phyloP scores from a whole-genome alignment of 805 yeast genomes.

The Tetrapisispora pingtungensis region DNA sequence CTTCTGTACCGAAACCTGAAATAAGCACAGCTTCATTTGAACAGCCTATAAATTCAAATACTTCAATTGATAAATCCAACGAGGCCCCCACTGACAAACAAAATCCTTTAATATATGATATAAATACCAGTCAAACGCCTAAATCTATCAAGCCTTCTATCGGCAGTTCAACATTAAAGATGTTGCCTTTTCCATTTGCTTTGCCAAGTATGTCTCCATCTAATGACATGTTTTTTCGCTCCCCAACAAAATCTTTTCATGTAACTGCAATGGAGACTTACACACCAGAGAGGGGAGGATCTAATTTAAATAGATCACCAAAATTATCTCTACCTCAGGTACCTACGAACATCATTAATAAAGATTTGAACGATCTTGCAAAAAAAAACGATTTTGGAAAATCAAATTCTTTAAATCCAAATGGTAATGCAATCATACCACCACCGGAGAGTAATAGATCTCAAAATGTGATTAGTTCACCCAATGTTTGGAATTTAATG shows the following conservation, averaged over 20 bases:
- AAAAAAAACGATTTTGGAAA: slow-evolving; percentile 1
- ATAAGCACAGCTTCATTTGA: background rate
- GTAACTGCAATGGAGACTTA: slow-evolving; percentile 50
- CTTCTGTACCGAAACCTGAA: background rate
- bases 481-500: slow-evolving; percentile 89
- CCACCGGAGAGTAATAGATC: slow-evolving; percentile 5
- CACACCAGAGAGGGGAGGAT: slow-evolving; percentile 51
- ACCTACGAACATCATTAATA: background rate
- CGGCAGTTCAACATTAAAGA: background rate
- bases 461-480: slow-evolving; percentile 41
- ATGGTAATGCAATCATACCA: background rate
- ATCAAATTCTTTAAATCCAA: slow-evolving; percentile 6
- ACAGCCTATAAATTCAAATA: background rate
- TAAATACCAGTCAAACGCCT: slow-evolving; percentile 2
- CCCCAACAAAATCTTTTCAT: slow-evolving; percentile 37
- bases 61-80: background rate
- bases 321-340: slow-evolving; percentile 1
- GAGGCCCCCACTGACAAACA: background rate
- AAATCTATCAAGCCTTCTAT: background rate
- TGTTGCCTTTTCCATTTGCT: background rate
- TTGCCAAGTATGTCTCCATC: slow-evolving; percentile 12
- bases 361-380: background rate
- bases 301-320: slow-evolving; percentile 14
- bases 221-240: slow-evolving; percentile 20
- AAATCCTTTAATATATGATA: background rate